phyloP scores from a whole-genome alignment of 2,329 filamentous ascomycete species.

The Fusarium sambucinum region DNA sequence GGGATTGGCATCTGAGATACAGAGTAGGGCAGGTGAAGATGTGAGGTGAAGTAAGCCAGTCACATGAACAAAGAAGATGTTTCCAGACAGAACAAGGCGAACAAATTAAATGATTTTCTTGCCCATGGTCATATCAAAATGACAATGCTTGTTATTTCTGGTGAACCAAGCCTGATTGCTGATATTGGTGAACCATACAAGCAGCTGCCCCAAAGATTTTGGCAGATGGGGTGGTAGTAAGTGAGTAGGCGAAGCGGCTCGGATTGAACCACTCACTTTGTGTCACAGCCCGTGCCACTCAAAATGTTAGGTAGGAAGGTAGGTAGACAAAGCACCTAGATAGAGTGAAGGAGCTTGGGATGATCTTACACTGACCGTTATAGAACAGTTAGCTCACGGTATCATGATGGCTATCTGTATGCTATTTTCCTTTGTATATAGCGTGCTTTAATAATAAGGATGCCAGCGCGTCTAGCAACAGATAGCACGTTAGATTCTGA shows the following conservation, averaged over 20 bases:
- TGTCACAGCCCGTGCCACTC: slow-evolving; percentile 12
- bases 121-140: background rate
- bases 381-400: slow-evolving; percentile 1
- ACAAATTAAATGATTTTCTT: background rate
- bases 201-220: slow-evolving; percentile 9
- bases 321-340: background rate
- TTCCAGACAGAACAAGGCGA: background rate
- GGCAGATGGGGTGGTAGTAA: background rate
- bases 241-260: background rate
- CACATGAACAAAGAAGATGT: background rate
- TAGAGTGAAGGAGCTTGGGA: background rate
- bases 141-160: background rate
- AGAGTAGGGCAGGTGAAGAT: background rate
- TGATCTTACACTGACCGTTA: background rate
- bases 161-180: background rate
- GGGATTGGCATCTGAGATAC: background rate
- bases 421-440: background rate
- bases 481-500: slow-evolving; percentile 10
- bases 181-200: slow-evolving; percentile 4
- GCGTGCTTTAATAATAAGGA: background rate
- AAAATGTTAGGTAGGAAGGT: background rate
- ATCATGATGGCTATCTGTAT: slow-evolving; percentile 13
- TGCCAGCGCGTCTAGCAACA: background rate
- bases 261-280: slow-evolving; percentile 5
- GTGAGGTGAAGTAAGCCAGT: background rate